These are phyloP conservation scores for Phytophthora podocarpi DNA, from an alignment of 352 stramenopile species.

Conservation along the genomic window DNA sequence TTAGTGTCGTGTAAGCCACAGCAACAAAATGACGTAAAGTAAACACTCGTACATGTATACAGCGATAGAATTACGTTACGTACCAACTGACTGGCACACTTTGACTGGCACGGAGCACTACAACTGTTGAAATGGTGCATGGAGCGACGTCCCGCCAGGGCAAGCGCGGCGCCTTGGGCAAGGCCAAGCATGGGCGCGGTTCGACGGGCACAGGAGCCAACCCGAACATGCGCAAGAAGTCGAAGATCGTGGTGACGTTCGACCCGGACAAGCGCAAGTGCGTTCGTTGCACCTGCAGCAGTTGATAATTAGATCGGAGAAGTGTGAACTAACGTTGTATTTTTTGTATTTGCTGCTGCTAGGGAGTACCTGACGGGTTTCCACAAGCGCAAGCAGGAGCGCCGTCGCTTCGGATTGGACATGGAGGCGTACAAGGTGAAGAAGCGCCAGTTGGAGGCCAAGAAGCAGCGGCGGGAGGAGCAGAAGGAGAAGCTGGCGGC, in stretches of 20 bases:
- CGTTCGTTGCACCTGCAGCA: too few relatives aligned
- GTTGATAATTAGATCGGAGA: too few relatives aligned
- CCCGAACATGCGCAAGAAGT: conserved; percentile 74
- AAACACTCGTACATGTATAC: too few relatives aligned
- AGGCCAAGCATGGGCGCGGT: conserved; percentile 26
- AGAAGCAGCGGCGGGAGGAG: conserved; percentile 84
- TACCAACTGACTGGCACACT: too few relatives aligned
- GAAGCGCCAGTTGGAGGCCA: conserved; percentile 77
- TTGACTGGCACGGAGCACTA: conserved; percentile 27
- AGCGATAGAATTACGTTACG: too few relatives aligned
- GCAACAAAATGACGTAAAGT: too few relatives aligned
- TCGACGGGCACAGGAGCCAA: conserved; percentile 37
- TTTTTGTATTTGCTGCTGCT: not conserved
- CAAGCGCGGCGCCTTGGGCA: conserved; percentile 32
- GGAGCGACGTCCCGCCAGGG: conserved; percentile 37
- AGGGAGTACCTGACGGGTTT: conserved; percentile 89
- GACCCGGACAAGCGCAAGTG: conserved; percentile 88
- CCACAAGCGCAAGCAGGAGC: conserved; percentile 88
- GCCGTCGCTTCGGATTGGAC: conserved; percentile 83
- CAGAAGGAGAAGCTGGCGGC: conserved; percentile 71
- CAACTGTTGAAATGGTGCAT: conserved; percentile 21
- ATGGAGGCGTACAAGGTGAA: conserved; percentile 92
- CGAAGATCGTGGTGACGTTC: conserved; percentile 88
- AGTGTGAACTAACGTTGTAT: not conserved
- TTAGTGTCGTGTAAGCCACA: too few relatives aligned